Base-by-base conservation (phyloP, 2,329 filamentous ascomycete species). In the Venturia carpophila region DNA sequence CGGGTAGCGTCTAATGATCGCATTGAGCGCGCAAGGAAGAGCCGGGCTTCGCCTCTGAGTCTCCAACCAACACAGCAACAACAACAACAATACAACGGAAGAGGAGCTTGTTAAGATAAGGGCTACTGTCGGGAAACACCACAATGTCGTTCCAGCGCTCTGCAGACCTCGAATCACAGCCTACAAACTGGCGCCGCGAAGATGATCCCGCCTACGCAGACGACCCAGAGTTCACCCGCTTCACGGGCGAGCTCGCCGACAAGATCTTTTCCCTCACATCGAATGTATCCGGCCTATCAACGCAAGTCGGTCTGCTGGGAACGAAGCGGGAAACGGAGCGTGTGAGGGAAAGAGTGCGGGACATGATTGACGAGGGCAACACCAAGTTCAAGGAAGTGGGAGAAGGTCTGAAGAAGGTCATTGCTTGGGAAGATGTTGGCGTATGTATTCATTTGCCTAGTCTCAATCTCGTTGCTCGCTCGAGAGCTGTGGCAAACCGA, bases 71-170 rank as follows among this genome's bases (percentile, higher is more conserved):
- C 21, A 13, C 24, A 9, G 34, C 39, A 39, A 37, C 60, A 61
- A 10, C 60, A 61, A 61, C 39, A 11, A 39, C 17, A 58, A 34
- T 58, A 58, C 39, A 39, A 39, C 19, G 3, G 30, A 39, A 11
- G 6, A 60, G 15, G 9, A 34, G 37, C 3, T 39, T 42, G 56
- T 37, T 27, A 27, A 19, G 64, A 73, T 67, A 7, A 15, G 47
- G 21, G 27, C 5, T 27, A 27, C 11, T 15, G 21, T 1, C 13
- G 3, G 11, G 39, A 41, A 27, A 27, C 21, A 52, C 21, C 45
- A 27, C 1, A 68, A 97, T 97, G 93, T 96, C 93, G 21, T 97
- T 94, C 79, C 90, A 96, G 75, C 90, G 91, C 71, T 84, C 94
- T 68, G 89, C 89, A 65, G 88, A 85, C 67, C 82, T 97, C 70